Conservation (phyloP, 1,284 basidiomycete genomes). For the Mycosarcoma maydis region DNA sequence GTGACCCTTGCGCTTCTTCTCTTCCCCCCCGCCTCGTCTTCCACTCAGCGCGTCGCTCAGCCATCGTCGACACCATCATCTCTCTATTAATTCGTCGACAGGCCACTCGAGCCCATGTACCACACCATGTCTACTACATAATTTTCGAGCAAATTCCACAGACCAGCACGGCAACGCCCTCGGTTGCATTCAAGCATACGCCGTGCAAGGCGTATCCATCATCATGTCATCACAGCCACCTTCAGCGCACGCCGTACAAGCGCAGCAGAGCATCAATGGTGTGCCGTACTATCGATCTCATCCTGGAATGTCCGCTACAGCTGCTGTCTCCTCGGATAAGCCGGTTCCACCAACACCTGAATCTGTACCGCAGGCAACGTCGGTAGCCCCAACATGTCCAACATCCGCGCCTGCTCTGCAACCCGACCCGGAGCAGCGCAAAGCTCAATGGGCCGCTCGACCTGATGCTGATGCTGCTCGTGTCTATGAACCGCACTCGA, state of each 20-base stretch:
- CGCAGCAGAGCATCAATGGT: neutral
- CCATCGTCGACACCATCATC: too few relatives aligned
- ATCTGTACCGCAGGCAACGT: neutral
- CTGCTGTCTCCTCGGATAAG: constrained; percentile 15
- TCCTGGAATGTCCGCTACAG: constrained; percentile 12
- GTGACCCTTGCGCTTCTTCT: too few relatives aligned
- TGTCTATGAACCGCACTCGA: constrained; percentile 42
- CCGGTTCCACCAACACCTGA: constrained; percentile 29
- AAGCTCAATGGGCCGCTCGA: constrained; percentile 10
- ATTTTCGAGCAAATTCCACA: too few relatives aligned
- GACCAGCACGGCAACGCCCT: too few relatives aligned
- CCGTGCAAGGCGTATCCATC: too few relatives aligned
- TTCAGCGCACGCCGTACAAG: constrained; percentile 1
- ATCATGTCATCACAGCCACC: constrained; percentile 6
- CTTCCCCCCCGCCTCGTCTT: too few relatives aligned
- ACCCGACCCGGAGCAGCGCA: constrained; percentile 42
- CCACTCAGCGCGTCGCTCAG: too few relatives aligned
- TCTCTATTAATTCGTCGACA: too few relatives aligned
- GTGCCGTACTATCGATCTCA: constrained; percentile 15
- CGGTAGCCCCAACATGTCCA: neutral
- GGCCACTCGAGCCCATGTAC: too few relatives aligned
- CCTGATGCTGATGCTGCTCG: constrained; percentile 9
- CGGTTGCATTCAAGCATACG: too few relatives aligned
- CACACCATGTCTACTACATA: too few relatives aligned
- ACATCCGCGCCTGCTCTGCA: constrained; percentile 6